A percentile compares a stretch with the other conserved stretches of the same genome.
These are phyloP conservation scores for Pythium dissimile DNA, from an alignment of 352 stramenopile species.

Conservation along the genomic window DNA sequence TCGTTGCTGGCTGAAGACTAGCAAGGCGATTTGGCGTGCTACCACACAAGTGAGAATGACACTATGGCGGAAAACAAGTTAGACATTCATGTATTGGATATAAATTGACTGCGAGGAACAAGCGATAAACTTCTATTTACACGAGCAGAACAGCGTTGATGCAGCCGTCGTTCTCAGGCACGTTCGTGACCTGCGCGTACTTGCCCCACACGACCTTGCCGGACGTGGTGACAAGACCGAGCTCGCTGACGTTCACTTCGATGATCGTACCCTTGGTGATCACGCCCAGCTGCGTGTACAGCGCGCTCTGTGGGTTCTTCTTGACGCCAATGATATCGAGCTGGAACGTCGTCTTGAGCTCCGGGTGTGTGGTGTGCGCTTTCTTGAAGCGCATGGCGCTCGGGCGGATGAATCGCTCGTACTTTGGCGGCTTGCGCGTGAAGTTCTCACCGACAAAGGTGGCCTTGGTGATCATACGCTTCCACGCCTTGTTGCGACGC, in stretches of 20 bases:
- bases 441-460: slow-evolving; percentile 99
- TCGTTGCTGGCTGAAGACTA: too few species aligned
- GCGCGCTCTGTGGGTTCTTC: slow-evolving; percentile 97
- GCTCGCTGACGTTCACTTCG: slow-evolving; percentile 98
- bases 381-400: slow-evolving; percentile 99
- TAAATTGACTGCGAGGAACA: background rate
- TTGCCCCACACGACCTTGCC: slow-evolving; percentile 99
- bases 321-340: slow-evolving; percentile 99
- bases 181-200: slow-evolving; percentile 99
- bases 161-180: slow-evolving; percentile 99
- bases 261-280: slow-evolving; percentile 99
- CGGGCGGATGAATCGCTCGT: slow-evolving; percentile 99
- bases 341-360: slow-evolving; percentile 99
- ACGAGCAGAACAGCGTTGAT: slow-evolving; percentile 99
- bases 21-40: background rate
- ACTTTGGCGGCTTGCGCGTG: slow-evolving; percentile 99
- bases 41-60: too few species aligned
- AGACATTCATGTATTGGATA: slow-evolving; percentile 23
- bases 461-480: slow-evolving; percentile 89
- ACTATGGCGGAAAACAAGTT: slow-evolving; percentile 12
- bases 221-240: slow-evolving; percentile 98
- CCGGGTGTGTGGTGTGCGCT: slow-evolving; percentile 99
- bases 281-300: slow-evolving; percentile 98
- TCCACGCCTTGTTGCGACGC: slow-evolving; percentile 92
- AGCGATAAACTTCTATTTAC: slow-evolving; percentile 75